Percentiles rank a stretch among this genome's conserved stretches.
These are phyloP conservation scores for Fusarium staphyleae DNA, from an alignment of 2,329 filamentous ascomycete species.

Conservation along the genomic window DNA sequence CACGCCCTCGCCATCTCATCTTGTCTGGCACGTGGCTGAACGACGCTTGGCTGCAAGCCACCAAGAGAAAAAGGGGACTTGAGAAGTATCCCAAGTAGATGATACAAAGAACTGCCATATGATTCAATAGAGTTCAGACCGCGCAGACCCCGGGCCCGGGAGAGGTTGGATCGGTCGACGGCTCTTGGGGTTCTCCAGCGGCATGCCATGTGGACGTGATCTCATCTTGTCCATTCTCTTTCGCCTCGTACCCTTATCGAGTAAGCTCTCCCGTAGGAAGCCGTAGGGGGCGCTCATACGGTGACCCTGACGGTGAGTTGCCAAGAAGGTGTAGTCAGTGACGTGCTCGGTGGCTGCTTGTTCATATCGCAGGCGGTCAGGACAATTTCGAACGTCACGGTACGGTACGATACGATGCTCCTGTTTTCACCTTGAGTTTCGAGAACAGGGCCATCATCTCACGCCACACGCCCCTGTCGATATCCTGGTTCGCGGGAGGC, in stretches of 20 bases:
- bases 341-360: background rate
- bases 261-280: background rate
- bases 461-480: too few relatives aligned
- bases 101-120: slow-evolving; percentile 18
- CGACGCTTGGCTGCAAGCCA: slow-evolving; percentile 32
- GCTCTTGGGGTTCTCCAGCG: slow-evolving; percentile 10
- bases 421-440: too few relatives aligned
- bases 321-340: background rate
- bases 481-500: too few relatives aligned
- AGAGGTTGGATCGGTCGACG: background rate
- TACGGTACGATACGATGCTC: too few relatives aligned
- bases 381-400: background rate
- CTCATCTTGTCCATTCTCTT: background rate
- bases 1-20: slow-evolving; percentile 20
- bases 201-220: slow-evolving; percentile 24
- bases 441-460: too few relatives aligned
- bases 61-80: slow-evolving; percentile 10
- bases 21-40: slow-evolving; percentile 32
- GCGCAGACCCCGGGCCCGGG: too few relatives aligned
- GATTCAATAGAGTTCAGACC: slow-evolving; percentile 6
- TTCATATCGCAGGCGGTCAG: background rate
- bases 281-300: background rate
- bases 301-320: slow-evolving; percentile 9
- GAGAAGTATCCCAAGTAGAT: slow-evolving; percentile 29
- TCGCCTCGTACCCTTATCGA: background rate